These are phyloP conservation scores for Leccinum olivaceopallidum DNA, from an alignment of 768 basidiomycete genomes.

Conservation along the genomic window DNA sequence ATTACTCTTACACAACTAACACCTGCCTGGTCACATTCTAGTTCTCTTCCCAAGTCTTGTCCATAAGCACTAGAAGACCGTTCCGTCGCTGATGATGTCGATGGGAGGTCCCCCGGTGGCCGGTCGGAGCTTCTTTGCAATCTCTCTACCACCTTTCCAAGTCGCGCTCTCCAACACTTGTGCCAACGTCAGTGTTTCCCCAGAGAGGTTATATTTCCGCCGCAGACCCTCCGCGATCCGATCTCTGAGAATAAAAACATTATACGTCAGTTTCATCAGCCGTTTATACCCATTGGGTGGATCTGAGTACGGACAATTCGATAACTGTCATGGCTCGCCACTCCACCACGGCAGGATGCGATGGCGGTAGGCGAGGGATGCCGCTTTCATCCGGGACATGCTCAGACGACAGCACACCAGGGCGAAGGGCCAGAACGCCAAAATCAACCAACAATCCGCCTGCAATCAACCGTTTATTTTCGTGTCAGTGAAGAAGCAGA, in stretches of 20 bases:
- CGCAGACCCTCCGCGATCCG: constrained; percentile 75
- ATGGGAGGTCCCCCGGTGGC: constrained; percentile 81
- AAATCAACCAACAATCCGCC: constrained; percentile 89
- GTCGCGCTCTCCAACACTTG: constrained; percentile 94
- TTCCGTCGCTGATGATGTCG: constrained; percentile 84
- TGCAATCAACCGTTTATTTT: constrained; percentile 27
- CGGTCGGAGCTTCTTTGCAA: constrained; percentile 77
- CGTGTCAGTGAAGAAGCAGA: not conserved
- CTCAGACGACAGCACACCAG: constrained; percentile 52
- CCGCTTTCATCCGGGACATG: constrained; percentile 34
- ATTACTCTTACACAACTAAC: not conserved
- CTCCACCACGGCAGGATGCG: constrained; percentile 91
- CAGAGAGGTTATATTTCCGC: constrained; percentile 48
- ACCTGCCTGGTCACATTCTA: not conserved
- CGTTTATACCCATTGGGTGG: constrained; percentile 1
- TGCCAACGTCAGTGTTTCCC: constrained; percentile 65
- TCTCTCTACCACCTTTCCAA: constrained; percentile 95
- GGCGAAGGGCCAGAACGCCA: constrained; percentile 72
- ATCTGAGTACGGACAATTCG: constrained; percentile 60
- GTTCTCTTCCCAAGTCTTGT: not conserved
- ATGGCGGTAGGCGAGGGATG: constrained; percentile 66
- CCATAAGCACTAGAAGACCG: constrained; percentile 55
- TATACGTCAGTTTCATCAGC: constrained; percentile 5
- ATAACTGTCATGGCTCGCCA: constrained; percentile 97
- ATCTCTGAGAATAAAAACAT: constrained; percentile 56